Percentiles rank a stretch among this genome's conserved stretches.
These are phyloP conservation scores for Ceratocystis destructans DNA, from an alignment of 2,329 filamentous ascomycete genomes.

Conservation along the genomic window DNA sequence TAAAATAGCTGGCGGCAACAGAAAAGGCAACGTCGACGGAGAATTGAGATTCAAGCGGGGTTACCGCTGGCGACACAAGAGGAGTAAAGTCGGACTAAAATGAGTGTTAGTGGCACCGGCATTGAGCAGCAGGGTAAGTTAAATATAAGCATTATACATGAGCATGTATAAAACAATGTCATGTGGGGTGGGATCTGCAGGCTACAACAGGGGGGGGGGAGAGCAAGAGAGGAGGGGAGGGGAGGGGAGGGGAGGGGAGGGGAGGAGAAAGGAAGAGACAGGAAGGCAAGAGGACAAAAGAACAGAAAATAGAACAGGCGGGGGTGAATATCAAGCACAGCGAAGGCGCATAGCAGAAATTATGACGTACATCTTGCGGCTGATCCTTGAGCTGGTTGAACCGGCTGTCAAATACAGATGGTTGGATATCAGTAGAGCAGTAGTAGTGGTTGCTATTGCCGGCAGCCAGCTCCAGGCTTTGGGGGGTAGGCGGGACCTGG, in stretches of 20 bases:
- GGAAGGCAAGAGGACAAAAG: too few species aligned
- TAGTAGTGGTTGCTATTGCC: slow-evolving; percentile 44
- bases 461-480: slow-evolving; percentile 62
- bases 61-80: slow-evolving; percentile 71
- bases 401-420: slow-evolving; percentile 43
- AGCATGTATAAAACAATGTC: slow-evolving; percentile 12
- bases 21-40: slow-evolving; percentile 44
- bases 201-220: background rate
- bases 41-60: slow-evolving; percentile 61
- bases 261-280: too few species aligned
- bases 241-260: background rate
- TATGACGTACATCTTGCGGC: slow-evolving; percentile 39
- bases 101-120: slow-evolving; percentile 10
- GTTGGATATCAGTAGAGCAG: slow-evolving; percentile 39
- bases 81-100: slow-evolving; percentile 61
- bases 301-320: too few species aligned
- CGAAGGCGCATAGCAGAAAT: background rate
- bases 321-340: too few species aligned
- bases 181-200: background rate
- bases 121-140: background rate
- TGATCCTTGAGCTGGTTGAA: slow-evolving; percentile 56
- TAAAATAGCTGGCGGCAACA: slow-evolving; percentile 63
- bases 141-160: background rate
- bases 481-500: slow-evolving; percentile 62
- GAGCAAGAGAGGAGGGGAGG: background rate